These are phyloP conservation scores for Geranium incanum DNA, from an alignment of 441 rosid species.

Conservation along the genomic window DNA sequence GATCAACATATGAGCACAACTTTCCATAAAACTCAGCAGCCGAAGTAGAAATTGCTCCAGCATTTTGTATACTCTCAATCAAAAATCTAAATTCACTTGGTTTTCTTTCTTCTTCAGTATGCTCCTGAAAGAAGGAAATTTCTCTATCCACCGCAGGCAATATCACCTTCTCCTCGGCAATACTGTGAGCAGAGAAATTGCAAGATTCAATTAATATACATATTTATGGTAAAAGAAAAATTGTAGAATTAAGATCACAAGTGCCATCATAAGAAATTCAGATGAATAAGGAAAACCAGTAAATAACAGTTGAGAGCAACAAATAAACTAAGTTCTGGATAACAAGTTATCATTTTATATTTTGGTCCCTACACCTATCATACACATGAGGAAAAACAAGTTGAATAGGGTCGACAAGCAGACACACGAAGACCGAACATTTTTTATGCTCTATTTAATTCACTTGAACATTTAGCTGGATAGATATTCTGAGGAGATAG, in stretches of 20 bases:
- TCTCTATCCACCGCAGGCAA: constrained; percentile 75
- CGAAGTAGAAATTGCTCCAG: constrained; percentile 45
- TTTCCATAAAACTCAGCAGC: constrained; percentile 46
- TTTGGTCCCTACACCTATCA: too few relatives aligned
- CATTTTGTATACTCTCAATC: constrained; percentile 50
- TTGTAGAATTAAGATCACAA: not conserved
- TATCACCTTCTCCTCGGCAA: constrained; percentile 74
- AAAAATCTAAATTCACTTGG: constrained; percentile 52
- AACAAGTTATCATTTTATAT: too few relatives aligned
- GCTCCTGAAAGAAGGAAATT: constrained; percentile 62
- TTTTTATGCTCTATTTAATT: too few relatives aligned
- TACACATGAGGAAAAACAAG: too few relatives aligned
- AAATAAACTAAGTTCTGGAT: too few relatives aligned
- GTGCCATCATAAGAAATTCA: not conserved
- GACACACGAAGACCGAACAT: too few relatives aligned
- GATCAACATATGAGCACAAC: constrained; percentile 56
- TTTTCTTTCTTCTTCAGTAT: constrained; percentile 58
- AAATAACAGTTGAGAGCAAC: not conserved
- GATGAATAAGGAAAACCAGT: not conserved
- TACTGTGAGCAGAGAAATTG: constrained; percentile 34
- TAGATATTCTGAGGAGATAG: too few relatives aligned
- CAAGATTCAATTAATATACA: constrained; percentile 13
- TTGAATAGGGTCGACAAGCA: too few relatives aligned
- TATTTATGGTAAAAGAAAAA: constrained; percentile 12
- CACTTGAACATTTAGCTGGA: too few relatives aligned